Evolutionary conservation across 2,329 filamentous ascomycete species (phyloP).

Genomic region (Neophaeococcomyces mojaviensis): DNA sequence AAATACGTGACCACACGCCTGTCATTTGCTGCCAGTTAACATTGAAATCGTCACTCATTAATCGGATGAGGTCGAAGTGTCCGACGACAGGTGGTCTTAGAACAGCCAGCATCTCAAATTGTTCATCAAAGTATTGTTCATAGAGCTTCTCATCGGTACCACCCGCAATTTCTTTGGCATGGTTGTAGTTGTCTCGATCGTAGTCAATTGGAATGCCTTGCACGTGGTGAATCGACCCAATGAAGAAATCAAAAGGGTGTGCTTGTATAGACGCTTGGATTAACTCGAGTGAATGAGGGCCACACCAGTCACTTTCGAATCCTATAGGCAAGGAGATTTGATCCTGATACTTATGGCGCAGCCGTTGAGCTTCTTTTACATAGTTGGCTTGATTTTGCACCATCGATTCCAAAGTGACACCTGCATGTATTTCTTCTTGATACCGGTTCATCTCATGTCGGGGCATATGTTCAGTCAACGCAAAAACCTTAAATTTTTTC

Average conservation of each 20-base stretch:
- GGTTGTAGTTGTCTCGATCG: constrained; percentile 58
- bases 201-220: constrained; percentile 84
- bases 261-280: constrained; percentile 53
- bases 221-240: constrained; percentile 89
- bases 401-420: constrained; percentile 16
- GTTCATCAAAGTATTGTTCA: constrained; percentile 79
- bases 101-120: constrained; percentile 68
- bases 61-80: constrained; percentile 85
- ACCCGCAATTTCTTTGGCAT: constrained; percentile 50
- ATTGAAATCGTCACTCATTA: constrained; percentile 65
- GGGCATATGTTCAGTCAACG: constrained; percentile 92
- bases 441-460: constrained; percentile 74
- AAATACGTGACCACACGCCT: constrained; percentile 64
- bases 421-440: constrained; percentile 67
- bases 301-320: constrained; percentile 91
- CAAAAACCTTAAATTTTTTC: constrained; percentile 73
- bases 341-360: constrained; percentile 61
- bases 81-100: constrained; percentile 73
- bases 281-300: constrained; percentile 54
- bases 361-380: constrained; percentile 63
- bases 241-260: constrained; percentile 74
- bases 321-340: constrained; percentile 76
- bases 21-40: constrained; percentile 51
- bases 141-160: constrained; percentile 67
- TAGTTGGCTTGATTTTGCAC: constrained; percentile 55